Evolutionary conservation across 257 asterid genomes (phyloP), one percentile per base, ranked within the genome.

Genomic region (Jasminum sambac): DNA sequence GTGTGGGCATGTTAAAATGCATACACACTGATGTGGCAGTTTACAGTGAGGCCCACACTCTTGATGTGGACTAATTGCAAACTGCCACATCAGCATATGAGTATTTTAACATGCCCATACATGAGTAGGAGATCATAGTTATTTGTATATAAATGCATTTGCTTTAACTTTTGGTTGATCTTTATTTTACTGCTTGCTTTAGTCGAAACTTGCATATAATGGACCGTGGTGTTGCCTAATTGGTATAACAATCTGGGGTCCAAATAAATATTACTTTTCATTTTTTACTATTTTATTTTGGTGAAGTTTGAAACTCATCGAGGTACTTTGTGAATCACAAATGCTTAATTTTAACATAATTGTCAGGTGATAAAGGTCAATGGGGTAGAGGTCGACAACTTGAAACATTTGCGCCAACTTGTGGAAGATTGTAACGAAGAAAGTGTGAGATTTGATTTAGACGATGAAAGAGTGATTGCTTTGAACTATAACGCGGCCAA

Each of bases 341-440:
- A 30, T 30, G 4, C 36, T 30, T 30, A 30, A 30, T 30, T 30
- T n/a, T n/a, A n/a, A n/a, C n/a, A n/a, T n/a, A n/a, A n/a, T 71
- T 66, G 66, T 78, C 87, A 94, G 99, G 97, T 94, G 80, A 94
- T 84, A 85, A 94, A 89, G 86, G 97, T 94, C 8, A 86, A 86
- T 21, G 92, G 95, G 23, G 57, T 85, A 1, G 95, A 86, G 76
- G 90, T 94, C 30, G 78, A 86, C 76, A 94, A 94, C 80, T 77
- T 94, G 88, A 89, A 84, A 72, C 99, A 94, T 80, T 64, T 94
- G 19, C 80, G 89, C 16, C 84, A 77, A 72, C 97, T 94, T 5
- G 97, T 94, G 79, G 97, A 89, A 77, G 96, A 85, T 25, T 72
- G 88, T 69, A 74, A 60, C 72, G 43, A 69, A 52, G 90, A 79